These are phyloP conservation scores for Prunus persica DNA, from an alignment of 306 rosid genomes.

Conservation along the genomic window Prunus_persica_NCBIv2 NC_034009.1:33797001-33797500, in stretches of 20 bases:
- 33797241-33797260: neutral
- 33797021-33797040: conserved; percentile 1
- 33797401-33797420: neutral
- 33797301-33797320: neutral
- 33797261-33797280: neutral
- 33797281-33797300: neutral
- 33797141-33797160: conserved; percentile 20
- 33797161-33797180: conserved; percentile 23
- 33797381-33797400: neutral
- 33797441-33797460: neutral
- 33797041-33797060: neutral
- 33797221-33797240: neutral
- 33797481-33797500: neutral
- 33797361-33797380: neutral
- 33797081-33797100: neutral
- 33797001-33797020: neutral
- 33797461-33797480: neutral
- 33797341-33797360: neutral
- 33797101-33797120: conserved; percentile 10
- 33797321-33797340: neutral
- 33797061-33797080: neutral
- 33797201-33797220: neutral
- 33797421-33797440: neutral
- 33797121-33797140: conserved; percentile 48
- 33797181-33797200: conserved; percentile 26